Conservation (phyloP, 768 basidiomycete species). For the Stropharia rugosoannulata region DNA sequence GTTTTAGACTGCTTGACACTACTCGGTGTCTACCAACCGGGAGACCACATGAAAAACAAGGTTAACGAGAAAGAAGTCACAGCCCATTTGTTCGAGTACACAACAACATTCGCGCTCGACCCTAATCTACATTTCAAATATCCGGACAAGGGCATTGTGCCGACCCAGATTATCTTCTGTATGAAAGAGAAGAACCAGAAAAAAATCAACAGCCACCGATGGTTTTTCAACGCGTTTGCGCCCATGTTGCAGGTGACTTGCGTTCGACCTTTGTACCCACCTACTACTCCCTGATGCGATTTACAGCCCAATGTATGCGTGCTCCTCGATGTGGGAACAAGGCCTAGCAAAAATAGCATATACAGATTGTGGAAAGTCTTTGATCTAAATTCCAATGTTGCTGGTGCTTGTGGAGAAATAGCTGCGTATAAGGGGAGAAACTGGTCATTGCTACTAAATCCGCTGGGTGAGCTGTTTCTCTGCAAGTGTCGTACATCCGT, state of each 20-base stretch:
- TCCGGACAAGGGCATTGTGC: constrained; percentile 90
- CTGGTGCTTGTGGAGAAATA: constrained; percentile 97
- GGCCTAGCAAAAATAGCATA: constrained; percentile 83
- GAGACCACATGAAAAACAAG: constrained; percentile 46
- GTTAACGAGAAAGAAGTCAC: constrained; percentile 60
- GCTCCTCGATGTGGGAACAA: constrained; percentile 91
- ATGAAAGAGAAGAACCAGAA: constrained; percentile 94
- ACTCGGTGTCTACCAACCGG: constrained; percentile 86
- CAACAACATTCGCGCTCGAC: constrained; percentile 77
- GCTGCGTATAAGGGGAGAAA: constrained; percentile 89
- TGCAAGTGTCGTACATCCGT: background rate
- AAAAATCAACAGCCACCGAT: constrained; percentile 95
- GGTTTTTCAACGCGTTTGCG: constrained; percentile 97
- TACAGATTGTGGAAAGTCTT: constrained; percentile 97
- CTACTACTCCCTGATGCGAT: background rate
- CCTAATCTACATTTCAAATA: constrained; percentile 81
- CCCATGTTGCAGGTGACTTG: constrained; percentile 70
- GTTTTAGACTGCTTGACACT: constrained; percentile 89
- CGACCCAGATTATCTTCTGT: constrained; percentile 91
- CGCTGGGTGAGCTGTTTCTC: constrained; percentile 54
- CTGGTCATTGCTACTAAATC: constrained; percentile 81
- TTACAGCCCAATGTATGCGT: constrained; percentile 86
- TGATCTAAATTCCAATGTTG: constrained; percentile 89
- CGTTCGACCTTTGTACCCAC: background rate
- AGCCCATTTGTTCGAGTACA: constrained; percentile 80